phyloP scores from a whole-genome alignment of 164 flowering plant species.

The Magnolia changhungtana region DNA sequence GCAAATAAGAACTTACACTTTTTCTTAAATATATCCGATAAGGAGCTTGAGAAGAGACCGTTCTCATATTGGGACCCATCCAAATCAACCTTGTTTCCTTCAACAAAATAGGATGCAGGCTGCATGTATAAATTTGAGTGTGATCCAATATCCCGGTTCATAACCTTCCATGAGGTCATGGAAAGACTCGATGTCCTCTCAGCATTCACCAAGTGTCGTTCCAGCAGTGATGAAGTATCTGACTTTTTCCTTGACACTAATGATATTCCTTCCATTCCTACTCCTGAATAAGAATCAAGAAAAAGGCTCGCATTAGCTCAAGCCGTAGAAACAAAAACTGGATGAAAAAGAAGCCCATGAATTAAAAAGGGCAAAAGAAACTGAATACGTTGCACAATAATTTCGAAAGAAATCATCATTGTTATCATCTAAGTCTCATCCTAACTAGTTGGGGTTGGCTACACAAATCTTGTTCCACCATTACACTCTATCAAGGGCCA shows the following conservation, averaged over 20 bases:
- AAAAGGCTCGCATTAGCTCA: background rate
- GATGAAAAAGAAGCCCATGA: background rate
- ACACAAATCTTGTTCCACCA: too few species aligned
- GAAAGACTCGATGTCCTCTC: constrained; percentile 39
- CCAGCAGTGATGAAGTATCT: constrained; percentile 41
- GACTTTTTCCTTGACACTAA: constrained; percentile 26
- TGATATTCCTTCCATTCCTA: constrained; percentile 18
- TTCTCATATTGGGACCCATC: constrained; percentile 52
- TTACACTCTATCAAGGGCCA: too few species aligned
- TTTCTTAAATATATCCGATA: constrained; percentile 64
- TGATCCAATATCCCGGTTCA: constrained; percentile 30
- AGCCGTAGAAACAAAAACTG: background rate
- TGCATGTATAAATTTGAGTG: constrained; percentile 26
- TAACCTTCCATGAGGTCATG: constrained; percentile 31
- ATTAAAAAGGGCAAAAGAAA: background rate
- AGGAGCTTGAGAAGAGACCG: constrained; percentile 73
- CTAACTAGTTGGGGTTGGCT: too few species aligned
- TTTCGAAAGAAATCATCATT: background rate
- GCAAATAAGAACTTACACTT: constrained; percentile 45
- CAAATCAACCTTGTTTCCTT: constrained; percentile 25
- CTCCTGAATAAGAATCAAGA: background rate
- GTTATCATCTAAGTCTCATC: too few species aligned
- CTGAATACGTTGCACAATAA: background rate
- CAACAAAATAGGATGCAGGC: constrained; percentile 24
- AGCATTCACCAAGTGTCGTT: constrained; percentile 26